These are phyloP conservation scores for Aspergillus sp. DNA, from an alignment of 2,329 filamentous ascomycete genomes.

Conservation along the genomic window DNA sequence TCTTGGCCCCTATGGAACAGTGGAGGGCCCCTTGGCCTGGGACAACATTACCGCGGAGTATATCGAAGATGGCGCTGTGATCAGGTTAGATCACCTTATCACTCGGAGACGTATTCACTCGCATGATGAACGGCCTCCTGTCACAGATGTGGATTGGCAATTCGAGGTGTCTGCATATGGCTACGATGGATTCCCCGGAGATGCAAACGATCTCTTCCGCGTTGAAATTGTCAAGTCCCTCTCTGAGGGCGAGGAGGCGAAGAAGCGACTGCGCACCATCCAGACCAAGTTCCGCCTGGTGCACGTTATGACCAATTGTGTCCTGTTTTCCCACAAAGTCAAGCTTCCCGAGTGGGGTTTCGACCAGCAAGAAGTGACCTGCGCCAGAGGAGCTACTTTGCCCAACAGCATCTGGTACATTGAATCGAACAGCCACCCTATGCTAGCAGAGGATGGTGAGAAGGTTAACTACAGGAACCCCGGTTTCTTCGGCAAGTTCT, in stretches of 20 bases:
- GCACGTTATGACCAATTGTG: slow-evolving; percentile 95
- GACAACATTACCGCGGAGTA: slow-evolving; percentile 68
- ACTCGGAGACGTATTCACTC: slow-evolving; percentile 92
- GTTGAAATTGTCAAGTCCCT: slow-evolving; percentile 91
- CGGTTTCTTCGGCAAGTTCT: slow-evolving; percentile 96
- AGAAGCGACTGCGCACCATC: slow-evolving; percentile 85
- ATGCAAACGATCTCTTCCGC: slow-evolving; percentile 94
- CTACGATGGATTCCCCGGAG: slow-evolving; percentile 93
- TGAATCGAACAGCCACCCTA: slow-evolving; percentile 83
- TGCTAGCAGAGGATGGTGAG: slow-evolving; percentile 72
- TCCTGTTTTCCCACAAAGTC: slow-evolving; percentile 96
- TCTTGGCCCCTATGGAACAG: slow-evolving; percentile 70
- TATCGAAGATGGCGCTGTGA: slow-evolving; percentile 75
- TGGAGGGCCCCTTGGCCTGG: slow-evolving; percentile 83
- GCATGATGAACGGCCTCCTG: slow-evolving; percentile 81
- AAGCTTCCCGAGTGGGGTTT: slow-evolving; percentile 98
- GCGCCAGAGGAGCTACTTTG: slow-evolving; percentile 83
- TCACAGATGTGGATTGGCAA: slow-evolving; percentile 90
- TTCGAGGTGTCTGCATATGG: slow-evolving; percentile 96
- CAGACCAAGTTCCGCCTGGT: slow-evolving; percentile 95
- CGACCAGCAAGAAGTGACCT: slow-evolving; percentile 99
- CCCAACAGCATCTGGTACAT: slow-evolving; percentile 98
- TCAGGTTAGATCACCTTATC: slow-evolving; percentile 79
- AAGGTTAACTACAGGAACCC: slow-evolving; percentile 95
- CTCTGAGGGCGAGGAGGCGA: slow-evolving; percentile 75